A percentile compares a stretch with the other conserved stretches of the same genome.
Evolutionary conservation across 805 yeast genomes (phyloP).

Genomic region (Saccharomycopsis fermentans): DNA sequence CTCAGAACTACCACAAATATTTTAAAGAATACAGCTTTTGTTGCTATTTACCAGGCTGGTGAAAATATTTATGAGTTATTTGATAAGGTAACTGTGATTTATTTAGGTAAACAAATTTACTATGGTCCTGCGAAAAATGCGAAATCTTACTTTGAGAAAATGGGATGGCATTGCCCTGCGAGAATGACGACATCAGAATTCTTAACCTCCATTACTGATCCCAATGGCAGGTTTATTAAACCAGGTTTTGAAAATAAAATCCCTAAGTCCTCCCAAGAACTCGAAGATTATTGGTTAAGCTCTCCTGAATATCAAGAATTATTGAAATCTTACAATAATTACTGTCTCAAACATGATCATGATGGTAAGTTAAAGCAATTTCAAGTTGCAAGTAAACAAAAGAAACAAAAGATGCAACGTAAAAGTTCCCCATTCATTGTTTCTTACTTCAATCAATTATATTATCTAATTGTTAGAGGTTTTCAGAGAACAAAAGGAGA

Average conservation of each 20-base stretch:
- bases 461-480: no score
- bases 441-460: no score
- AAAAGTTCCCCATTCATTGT: no score
- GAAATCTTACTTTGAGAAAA: conserved; percentile 36
- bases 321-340: conserved; percentile 28
- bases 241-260: conserved; percentile 28
- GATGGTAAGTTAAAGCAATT: no score
- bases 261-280: conserved; percentile 31
- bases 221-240: conserved; percentile 24
- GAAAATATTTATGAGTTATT: conserved; percentile 39
- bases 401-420: no score
- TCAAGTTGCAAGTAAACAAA: no score
- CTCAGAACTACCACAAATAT: conserved; percentile 46
- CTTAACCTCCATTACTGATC: conserved; percentile 35
- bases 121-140: conserved; percentile 40
- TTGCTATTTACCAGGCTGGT: conserved; percentile 47
- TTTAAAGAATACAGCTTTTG: conserved; percentile 35
- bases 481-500: no score
- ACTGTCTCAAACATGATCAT: no score
- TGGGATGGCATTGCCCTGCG: conserved; percentile 48
- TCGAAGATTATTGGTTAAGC: conserved; percentile 29
- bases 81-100: conserved; percentile 42
- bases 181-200: conserved; percentile 54
- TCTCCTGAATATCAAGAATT: conserved; percentile 26
- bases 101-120: conserved; percentile 46